Evolutionary conservation across 106 monocot genomes (phyloP).

Genomic region (Ottelia alismoides): DNA sequence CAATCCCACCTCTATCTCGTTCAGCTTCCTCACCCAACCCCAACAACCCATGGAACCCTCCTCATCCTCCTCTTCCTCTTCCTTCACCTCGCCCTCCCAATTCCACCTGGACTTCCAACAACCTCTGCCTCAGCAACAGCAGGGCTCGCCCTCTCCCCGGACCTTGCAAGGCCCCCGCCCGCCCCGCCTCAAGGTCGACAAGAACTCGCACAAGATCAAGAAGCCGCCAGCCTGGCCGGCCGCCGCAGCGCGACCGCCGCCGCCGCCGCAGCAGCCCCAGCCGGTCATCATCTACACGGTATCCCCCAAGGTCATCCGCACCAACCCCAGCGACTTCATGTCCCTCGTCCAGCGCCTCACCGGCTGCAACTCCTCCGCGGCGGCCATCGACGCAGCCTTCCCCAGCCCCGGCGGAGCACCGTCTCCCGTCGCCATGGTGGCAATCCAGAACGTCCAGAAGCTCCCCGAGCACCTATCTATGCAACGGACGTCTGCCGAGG

Average conservation of each 20-base stretch:
- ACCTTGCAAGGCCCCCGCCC: slow-evolving; percentile 4
- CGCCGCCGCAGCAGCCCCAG: background rate
- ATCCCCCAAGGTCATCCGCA: slow-evolving; percentile 40
- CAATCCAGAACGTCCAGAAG: too few relatives aligned
- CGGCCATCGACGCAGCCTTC: too few relatives aligned
- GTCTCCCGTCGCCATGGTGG: too few relatives aligned
- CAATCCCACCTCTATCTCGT: too few relatives aligned
- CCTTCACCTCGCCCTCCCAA: background rate
- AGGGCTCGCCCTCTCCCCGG: background rate
- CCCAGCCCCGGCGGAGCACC: too few relatives aligned
- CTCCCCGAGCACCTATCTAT: too few relatives aligned
- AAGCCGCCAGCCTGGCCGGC: slow-evolving; percentile 1
- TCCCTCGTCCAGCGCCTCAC: slow-evolving; percentile 44
- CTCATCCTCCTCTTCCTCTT: too few relatives aligned
- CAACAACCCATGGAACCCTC: too few relatives aligned
- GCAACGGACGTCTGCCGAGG: too few relatives aligned
- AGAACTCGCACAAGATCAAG: slow-evolving; percentile 4
- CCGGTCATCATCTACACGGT: slow-evolving; percentile 48
- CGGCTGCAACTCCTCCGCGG: slow-evolving; percentile 3
- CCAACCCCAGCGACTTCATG: slow-evolving; percentile 39
- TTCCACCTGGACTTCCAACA: background rate
- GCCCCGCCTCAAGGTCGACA: slow-evolving; percentile 6
- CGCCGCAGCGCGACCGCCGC: too few relatives aligned
- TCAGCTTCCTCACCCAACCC: too few relatives aligned
- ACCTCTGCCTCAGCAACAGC: background rate